Evolutionary conservation across 1,284 basidiomycete species (phyloP), one percentile per base, ranked within the genome.

Genomic region (Cryptococcus amylolentus): DNA sequence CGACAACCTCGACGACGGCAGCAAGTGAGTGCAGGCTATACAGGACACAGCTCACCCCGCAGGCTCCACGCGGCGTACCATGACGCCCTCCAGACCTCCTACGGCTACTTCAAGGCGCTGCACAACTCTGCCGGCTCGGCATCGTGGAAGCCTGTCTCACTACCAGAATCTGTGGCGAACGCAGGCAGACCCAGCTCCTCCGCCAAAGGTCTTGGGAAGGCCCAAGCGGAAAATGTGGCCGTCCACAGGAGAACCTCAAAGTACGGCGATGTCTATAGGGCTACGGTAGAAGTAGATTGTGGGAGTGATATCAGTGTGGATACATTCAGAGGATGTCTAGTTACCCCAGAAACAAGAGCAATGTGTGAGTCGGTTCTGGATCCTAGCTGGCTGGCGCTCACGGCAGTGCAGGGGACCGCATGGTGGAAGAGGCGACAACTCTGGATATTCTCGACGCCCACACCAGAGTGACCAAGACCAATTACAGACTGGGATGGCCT

Each of bases 401-500:
- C 35, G 14, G 20, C 9, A 12, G 26, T 6, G 48, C 54, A 75
- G 79, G 94, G 94, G 94, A 98, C 72, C 87, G 89, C 14, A 87
- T 93, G 55, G 93, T 97, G 9, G 90, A 96, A 65, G 84, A 86
- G 43, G 85, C 91, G 1, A 85, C 87, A 64, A 78, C 91, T 16
- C 77, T 98, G 44, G 93, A 97, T 75, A 82, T 91, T 77, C 84
- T 95, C 56, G 93, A 95, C 71, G 85, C 86, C 28, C 83, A 84
- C 57, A 95, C 92, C 4, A 82, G 90, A 58, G 88, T 98, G 66
- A 83, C 84, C 51, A 91, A 89, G 79, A 94, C 92, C 0, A 89
- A 91, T 66, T 98, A 91, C 73, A 86, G 86, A 6, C 78, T 98
- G 8, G 96, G 95, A 1, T 98, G 95, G 95, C 95, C 95, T 56